A percentile compares a stretch with the other conserved stretches of the same genome.
phyloP scores from a whole-genome alignment of 805 yeast species.

The Candida ipomoeae region DNA sequence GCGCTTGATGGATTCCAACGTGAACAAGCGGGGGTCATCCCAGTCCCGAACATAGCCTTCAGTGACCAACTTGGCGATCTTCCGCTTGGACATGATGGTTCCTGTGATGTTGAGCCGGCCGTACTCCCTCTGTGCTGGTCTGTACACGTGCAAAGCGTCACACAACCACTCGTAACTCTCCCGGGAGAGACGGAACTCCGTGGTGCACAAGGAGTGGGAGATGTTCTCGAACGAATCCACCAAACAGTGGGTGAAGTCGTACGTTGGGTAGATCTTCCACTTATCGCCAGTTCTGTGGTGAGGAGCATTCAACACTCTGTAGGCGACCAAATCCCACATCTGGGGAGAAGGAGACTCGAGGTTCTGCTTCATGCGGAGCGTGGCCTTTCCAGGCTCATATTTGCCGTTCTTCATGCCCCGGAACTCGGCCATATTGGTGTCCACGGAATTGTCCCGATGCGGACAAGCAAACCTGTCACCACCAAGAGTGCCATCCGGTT shows the following conservation, averaged over 20 bases:
- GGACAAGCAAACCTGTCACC: conserved; percentile 84
- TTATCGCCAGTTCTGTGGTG: conserved; percentile 96
- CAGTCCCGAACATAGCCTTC: conserved; percentile 84
- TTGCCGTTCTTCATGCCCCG: conserved; percentile 89
- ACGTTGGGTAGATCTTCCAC: conserved; percentile 98
- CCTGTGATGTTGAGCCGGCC: conserved; percentile 96
- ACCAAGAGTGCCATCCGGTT: conserved; percentile 88
- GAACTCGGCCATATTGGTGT: conserved; percentile 74
- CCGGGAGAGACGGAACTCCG: conserved; percentile 87
- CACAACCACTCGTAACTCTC: conserved; percentile 98
- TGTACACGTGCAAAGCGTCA: conserved; percentile 88
- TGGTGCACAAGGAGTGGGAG: conserved; percentile 92
- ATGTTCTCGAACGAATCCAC: conserved; percentile 97
- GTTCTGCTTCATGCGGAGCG: conserved; percentile 95
- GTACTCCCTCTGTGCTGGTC: conserved; percentile 98
- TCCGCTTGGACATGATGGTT: conserved; percentile 90
- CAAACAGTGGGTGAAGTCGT: conserved; percentile 98
- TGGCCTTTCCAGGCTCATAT: conserved; percentile 87
- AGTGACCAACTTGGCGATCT: conserved; percentile 87
- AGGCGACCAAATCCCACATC: conserved; percentile 99
- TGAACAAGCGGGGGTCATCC: conserved; percentile 97
- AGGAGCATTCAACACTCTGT: conserved; percentile 85
- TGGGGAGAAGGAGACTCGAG: conserved; percentile 88
- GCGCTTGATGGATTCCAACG: conserved; percentile 90
- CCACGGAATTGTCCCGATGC: conserved; percentile 67